Base-by-base conservation (phyloP, 202 grass and related monocot genomes). In the Carex sylvatica region DNA sequence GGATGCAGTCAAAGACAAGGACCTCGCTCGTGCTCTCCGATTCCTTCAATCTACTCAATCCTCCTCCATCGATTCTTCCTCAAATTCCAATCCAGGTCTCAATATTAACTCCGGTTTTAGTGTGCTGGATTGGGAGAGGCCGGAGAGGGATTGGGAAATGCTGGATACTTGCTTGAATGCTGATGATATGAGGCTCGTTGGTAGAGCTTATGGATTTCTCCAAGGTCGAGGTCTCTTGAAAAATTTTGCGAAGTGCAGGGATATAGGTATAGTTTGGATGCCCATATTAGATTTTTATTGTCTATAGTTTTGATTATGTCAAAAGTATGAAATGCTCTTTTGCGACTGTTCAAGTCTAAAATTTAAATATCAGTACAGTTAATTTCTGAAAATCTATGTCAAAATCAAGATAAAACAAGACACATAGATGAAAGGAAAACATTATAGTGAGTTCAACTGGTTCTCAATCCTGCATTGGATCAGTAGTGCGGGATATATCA, bases 91-190 rank as follows among this genome's bases (percentile, higher is more conserved):
- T 1, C 40, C 63, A 31, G 81, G 60, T 18, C 30, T 75, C 2
- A 26, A 51, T 51, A 26, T 51, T 20, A 72, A 72, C 9, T 66
- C 70, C 3, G 64, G 74, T 12, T 56, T 76, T 18, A n/a, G 26
- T 31, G 3, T 16, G 51, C 26, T 33, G 6, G 72, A 76, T 56
- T 83, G 61, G 72, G n/a, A 30, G 44, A 86, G 64, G 72, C 84
- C 91, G 44, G 89, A 88, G 23, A 80, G 91, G 92, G 87, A 90
- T 75, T 98, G 88, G 95, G 92, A 98, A 85, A 88, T 98, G 60
- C 85, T 98, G 28, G 95, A 98, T 73, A 83, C 95, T 52, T 98
- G 95, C 87, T 90, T 98, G 87, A 92, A 98, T 80, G 84, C 95
- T 42, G 91, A 95, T 53, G 92, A 98, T 82, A 95, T 98, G 95